phyloP scores from a whole-genome alignment of 2,329 filamentous ascomycete genomes.

The Aspergillus persii region DNA sequence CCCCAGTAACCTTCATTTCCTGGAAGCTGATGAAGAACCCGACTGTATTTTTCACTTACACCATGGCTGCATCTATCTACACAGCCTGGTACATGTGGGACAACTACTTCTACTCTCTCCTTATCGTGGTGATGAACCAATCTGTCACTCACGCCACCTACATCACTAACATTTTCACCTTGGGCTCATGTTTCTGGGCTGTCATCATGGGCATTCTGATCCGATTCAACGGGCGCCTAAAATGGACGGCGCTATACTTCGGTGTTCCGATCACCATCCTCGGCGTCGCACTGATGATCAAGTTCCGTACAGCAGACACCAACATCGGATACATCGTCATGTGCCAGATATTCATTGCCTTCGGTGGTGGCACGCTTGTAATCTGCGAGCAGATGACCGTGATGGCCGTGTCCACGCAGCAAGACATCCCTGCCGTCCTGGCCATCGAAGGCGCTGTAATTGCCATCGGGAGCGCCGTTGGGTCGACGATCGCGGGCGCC shows the following conservation, averaged over 20 bases:
- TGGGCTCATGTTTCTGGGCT: conserved; percentile 54
- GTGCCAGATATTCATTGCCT: conserved; percentile 57
- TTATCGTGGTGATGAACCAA: conserved; percentile 54
- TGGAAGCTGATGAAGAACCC: conserved; percentile 51
- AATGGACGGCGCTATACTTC: conserved; percentile 49
- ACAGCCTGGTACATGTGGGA: conserved; percentile 56
- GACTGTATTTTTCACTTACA: conserved; percentile 53
- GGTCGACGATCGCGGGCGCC: conserved; percentile 28
- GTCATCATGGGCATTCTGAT: conserved; percentile 52
- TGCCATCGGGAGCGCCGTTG: conserved; percentile 38
- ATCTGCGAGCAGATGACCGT: conserved; percentile 59
- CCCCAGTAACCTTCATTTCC: conserved; percentile 56
- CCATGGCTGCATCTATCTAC: conserved; percentile 50
- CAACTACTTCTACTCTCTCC: conserved; percentile 54
- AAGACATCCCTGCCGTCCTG: conserved; percentile 50
- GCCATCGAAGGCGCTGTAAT: conserved; percentile 35
- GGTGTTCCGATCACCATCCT: conserved; percentile 53
- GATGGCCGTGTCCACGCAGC: conserved; percentile 55
- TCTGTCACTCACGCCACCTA: conserved; percentile 45
- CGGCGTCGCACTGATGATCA: conserved; percentile 55
- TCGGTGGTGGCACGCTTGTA: conserved; percentile 54
- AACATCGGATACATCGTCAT: conserved; percentile 53
- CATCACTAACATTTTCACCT: conserved; percentile 52
- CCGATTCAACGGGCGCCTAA: conserved; percentile 52
- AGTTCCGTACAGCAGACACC: conserved; percentile 52